Base-by-base conservation (phyloP, 306 rosid species). In the Glycine latifolia region DNA sequence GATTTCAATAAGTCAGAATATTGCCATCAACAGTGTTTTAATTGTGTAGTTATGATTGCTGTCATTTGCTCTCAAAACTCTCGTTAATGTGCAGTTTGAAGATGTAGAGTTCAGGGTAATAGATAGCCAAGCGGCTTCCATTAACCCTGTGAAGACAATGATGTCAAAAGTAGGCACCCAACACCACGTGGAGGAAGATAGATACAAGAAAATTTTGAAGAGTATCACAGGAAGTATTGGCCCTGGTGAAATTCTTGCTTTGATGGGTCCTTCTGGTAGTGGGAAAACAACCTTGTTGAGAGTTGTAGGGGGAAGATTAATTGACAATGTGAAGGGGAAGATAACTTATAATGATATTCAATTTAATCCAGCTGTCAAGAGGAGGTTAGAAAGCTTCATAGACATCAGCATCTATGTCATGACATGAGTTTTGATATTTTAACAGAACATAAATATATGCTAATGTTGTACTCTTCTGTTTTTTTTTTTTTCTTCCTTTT, bases 201-300 rank as follows among this genome's bases (percentile, higher is more conserved):
- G 80, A 67, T 88, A 90, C 91, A 95, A 91, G 89, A 87, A 88
- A 16, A 93, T 95, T 14, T 55, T 95, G 47, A 87, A 86, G 84
- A 97, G 97, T 46, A 93, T 95, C 80, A 95, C 97, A 1, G 99
- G 99, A 84, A 88, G 95, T 77, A 86, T 93, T 67, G 97, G 95
- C 44, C 97, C 97, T 0, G 99, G 97, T 0, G 97, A 95, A 81
- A 92, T 95, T 79, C 97, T 95, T 73, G 99, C 99, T 35, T 76
- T 95, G 84, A 95, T 95, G 99, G 99, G 99, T 35, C 97, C 99
- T 73, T 95, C 99, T 71, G 99, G 99, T 0, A 95, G 97, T 80
- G 99, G 99, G 54, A 95, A 95, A 86, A 95, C 99, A 85, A 93
- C 99, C 49, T 86, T 95, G 83, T 85, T 95, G 84, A 95, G 89